Base-by-base conservation (phyloP, 768 basidiomycete genomes). In the Mycena latifolia region DNA sequence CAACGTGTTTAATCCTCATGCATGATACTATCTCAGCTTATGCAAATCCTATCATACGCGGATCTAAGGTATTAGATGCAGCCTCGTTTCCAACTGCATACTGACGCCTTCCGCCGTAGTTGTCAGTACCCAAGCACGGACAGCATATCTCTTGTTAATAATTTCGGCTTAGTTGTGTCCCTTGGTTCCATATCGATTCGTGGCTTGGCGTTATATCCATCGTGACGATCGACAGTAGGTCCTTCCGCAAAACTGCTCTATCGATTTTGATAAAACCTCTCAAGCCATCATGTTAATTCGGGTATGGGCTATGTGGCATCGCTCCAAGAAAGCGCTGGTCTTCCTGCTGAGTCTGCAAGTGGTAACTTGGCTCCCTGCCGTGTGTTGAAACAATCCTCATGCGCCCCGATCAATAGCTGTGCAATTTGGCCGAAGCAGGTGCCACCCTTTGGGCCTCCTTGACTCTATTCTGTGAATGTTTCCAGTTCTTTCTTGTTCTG, bases 271-370 rank as follows among this genome's bases (percentile, higher is more conserved):
- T n/a, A 48, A 48, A 48, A 28, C 47, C 47, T 24, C 17, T 24
- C 29, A 15, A 51, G 48, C 48, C 10, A 51, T 51, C 17, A 51
- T 51, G 48, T 29, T 51, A 18, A 17, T 51, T 20, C 48, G 48
- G 12, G 15, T 25, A 51, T 51, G 48, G 48, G 48, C 48, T 20
- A 51, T 51, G 48, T 51, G 48, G 48, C 48, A 51, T 27, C 48
- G 48, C 20, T 51, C 48, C 25, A 51, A 51, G 48, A 24, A 27
- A 8, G 29, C 14, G 14, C 48, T 51, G 2, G 18, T 28, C 8
- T 29, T 51, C 6, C 28, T 51, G 27, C 27, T 51, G 48, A 51
- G 25, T 6, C 25, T 51, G 6, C 48, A 51, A 51, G 25, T 28
- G 48, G 48, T 51, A 51, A 24, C 29, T 27, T 31, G 14, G 31